These are phyloP conservation scores for Articulospora tetracladia DNA, from an alignment of 495 filamentous ascomycete genomes.

Conservation along the genomic window DNA sequence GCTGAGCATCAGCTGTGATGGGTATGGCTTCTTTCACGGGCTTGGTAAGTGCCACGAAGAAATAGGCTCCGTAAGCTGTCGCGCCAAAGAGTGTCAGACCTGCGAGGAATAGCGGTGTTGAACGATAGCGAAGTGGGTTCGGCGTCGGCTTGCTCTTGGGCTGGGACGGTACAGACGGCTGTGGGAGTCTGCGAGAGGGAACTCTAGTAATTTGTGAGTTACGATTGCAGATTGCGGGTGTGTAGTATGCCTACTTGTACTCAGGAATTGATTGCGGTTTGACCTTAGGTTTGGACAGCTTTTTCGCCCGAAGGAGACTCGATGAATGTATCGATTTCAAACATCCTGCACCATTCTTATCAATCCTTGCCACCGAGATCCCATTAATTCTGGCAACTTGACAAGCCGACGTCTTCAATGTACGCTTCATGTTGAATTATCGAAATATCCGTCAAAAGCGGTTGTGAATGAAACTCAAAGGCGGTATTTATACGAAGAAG, in stretches of 20 bases:
- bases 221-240: background rate
- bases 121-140: conserved; percentile 23
- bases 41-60: conserved; percentile 9
- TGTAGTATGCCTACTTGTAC: background rate
- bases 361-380: background rate
- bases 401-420: background rate
- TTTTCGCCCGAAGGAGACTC: background rate
- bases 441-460: background rate
- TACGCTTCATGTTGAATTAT: background rate
- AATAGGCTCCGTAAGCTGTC: conserved; percentile 14
- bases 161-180: background rate
- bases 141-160: background rate
- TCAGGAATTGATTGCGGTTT: background rate
- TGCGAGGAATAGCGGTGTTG: conserved; percentile 20
- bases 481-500: too few relatives aligned
- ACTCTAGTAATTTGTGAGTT: conserved; percentile 9
- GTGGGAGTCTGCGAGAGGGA: conserved; percentile 7
- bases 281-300: background rate
- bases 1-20: conserved; percentile 8
- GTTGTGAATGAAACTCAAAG: background rate
- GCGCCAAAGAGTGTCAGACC: conserved; percentile 14
- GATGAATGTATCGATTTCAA: background rate
- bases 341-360: background rate
- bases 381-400: background rate
- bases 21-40: background rate